Conservation (phyloP, 495 filamentous ascomycete species). For the Annulohypoxylon nitens region DNA sequence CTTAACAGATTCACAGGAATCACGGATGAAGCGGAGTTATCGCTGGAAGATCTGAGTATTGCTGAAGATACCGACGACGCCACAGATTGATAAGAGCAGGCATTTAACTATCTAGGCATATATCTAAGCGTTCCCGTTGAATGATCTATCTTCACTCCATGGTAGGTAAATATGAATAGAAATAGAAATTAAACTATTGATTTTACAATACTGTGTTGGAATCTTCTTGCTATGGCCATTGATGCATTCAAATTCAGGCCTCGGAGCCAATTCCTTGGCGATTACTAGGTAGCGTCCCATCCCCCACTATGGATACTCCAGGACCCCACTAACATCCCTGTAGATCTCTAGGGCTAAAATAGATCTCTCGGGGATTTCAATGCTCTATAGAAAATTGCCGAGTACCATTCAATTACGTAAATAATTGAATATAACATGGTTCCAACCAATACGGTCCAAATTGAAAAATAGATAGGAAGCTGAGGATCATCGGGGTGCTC, state of each 20-base stretch:
- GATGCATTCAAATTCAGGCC: neutral
- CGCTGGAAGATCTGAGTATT: too few relatives aligned
- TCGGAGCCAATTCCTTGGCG: neutral
- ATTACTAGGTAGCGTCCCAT: conserved; percentile 16
- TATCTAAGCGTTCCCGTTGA: neutral
- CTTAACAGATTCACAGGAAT: conserved; percentile 55
- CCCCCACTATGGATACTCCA: neutral
- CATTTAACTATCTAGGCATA: neutral
- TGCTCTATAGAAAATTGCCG: neutral
- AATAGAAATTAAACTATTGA: neutral
- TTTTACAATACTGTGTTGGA: neutral
- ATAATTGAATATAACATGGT: too few relatives aligned
- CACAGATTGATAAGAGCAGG: neutral
- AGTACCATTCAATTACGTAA: neutral
- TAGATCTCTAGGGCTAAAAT: conserved; percentile 5
- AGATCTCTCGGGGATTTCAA: neutral
- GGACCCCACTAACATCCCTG: neutral
- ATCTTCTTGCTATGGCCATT: too few relatives aligned
- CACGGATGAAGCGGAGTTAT: neutral
- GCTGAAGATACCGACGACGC: neutral
- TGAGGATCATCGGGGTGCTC: too few relatives aligned
- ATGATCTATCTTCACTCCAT: neutral
- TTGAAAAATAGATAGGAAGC: too few relatives aligned
- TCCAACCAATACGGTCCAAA: too few relatives aligned
- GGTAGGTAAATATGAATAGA: neutral